These are phyloP conservation scores for Metschnikowia reukaufii DNA, from an alignment of 805 yeast genomes.

Conservation along the genomic window DNA sequence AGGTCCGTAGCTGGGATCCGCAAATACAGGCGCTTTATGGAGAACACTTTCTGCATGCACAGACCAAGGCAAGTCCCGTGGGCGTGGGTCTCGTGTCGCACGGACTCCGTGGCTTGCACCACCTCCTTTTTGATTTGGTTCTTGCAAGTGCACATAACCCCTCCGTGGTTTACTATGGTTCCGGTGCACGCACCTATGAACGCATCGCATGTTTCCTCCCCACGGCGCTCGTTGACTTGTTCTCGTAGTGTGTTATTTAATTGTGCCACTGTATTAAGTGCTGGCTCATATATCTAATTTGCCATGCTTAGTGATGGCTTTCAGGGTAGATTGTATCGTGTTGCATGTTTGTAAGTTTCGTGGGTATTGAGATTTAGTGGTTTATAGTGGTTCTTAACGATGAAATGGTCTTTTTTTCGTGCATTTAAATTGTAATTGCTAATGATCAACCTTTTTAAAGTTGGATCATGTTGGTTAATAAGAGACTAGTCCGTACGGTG, in stretches of 20 bases:
- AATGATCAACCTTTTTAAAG: no score
- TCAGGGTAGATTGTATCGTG: no score
- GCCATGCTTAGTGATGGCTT: no score
- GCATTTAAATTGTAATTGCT: no score
- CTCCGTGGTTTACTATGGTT: slow-evolving; percentile 40
- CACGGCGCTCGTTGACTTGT: slow-evolving; percentile 28
- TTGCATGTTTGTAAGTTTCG: no score
- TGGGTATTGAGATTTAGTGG: no score
- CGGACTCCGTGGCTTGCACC: slow-evolving; percentile 37
- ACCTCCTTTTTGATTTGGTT: slow-evolving; percentile 40
- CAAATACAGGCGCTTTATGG: slow-evolving; percentile 36
- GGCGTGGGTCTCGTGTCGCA: slow-evolving; percentile 25
- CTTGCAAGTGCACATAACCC: slow-evolving; percentile 25
- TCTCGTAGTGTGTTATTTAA: slow-evolving; percentile 15
- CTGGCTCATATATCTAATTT: no score
- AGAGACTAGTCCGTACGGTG: no score
- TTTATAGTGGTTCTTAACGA: no score
- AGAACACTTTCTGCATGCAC: slow-evolving; percentile 31
- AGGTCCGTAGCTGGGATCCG: slow-evolving; percentile 40
- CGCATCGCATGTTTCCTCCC: slow-evolving; percentile 34
- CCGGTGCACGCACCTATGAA: slow-evolving; percentile 43
- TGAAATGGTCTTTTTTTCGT: no score
- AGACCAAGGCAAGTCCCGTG: slow-evolving; percentile 31
- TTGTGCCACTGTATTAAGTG: no score
- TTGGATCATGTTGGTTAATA: no score